Evolutionary conservation across 345 rosid species (phyloP).

Genomic region (Bruguiera parviflora): DNA sequence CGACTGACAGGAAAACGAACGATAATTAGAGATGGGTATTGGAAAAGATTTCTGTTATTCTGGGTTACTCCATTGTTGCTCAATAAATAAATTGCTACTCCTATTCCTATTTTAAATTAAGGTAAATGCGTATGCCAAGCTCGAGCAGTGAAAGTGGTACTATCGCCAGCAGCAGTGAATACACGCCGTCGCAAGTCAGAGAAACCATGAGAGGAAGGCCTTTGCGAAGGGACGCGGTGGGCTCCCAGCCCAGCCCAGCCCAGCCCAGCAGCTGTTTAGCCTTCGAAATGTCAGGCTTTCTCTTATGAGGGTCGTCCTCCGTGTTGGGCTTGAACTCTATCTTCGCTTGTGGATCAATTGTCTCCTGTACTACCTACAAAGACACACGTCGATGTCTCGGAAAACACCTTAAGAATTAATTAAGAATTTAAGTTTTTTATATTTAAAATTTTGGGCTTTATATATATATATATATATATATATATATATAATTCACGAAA

Average conservation of each 20-base stretch:
- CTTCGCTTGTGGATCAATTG: slow-evolving; percentile 14
- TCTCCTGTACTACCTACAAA: neutral
- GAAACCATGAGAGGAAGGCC: slow-evolving; percentile 54
- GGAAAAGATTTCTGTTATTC: no score
- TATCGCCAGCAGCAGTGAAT: no score
- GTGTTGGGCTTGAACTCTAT: slow-evolving; percentile 73
- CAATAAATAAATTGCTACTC: no score
- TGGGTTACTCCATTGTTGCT: no score
- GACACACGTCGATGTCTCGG: neutral
- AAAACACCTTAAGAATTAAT: no score
- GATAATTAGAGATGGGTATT: no score
- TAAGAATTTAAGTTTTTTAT: no score
- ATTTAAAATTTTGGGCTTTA: no score
- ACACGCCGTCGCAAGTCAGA: slow-evolving; percentile 43
- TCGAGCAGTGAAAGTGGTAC: slow-evolving; percentile 7
- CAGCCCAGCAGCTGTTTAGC: slow-evolving; percentile 44
- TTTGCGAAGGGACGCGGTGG: slow-evolving; percentile 61
- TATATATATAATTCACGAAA: neutral
- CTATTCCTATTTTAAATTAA: no score
- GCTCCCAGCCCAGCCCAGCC: slow-evolving; percentile 85
- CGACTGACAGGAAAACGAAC: no score
- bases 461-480: neutral
- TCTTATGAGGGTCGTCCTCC: neutral
- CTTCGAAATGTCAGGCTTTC: neutral
- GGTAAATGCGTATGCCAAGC: no score